Evolutionary conservation across 2,329 filamentous ascomycete species (phyloP), one percentile per base, ranked within the genome.

Genomic region (Fusarium bactridioides): DNA sequence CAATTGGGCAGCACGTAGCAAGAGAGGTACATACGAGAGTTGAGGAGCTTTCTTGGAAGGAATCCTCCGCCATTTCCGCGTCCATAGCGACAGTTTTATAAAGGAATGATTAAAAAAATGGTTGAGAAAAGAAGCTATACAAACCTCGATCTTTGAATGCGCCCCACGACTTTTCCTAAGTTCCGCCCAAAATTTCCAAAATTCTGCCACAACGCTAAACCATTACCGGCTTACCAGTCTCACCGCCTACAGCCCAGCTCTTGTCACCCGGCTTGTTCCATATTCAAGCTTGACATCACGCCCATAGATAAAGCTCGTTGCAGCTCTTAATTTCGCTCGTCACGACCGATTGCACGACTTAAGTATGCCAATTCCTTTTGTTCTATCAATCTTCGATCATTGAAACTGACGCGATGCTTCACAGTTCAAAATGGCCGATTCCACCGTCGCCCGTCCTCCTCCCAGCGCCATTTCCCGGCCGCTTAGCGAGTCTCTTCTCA

Each of bases 401-500:
- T 74, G 67, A 54, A 73, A 55, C 73, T 78, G 70, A 77, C 61
- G 56, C 61, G 44, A 68, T 61, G n/a, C 18, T 53, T 68, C 23
- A 44, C 51, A 73, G 69, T 67, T 64, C 80, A 84, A 77, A 79
- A 90, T 90, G 88, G 82, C 88, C 77, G 86, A 88, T 78, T 85
- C 85, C 87, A 76, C 79, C 67, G 76, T 79, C 69, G 72, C 77
- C 72, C 78, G 79, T 81, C 84, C 89, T 79, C 83, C 88, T 74
- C 87, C 90, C 78, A 87, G 88, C 82, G 87, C 90, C 74, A 88
- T 93, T 81, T 88, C 92, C 83, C 90, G 94, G 84, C 95, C 96
- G 74, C 93, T 98, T 85, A 98, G 95, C 88, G 96, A 99, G 88
- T 94, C 95, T 80, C 91, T 99, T 79, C 90, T 99, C 81, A 98